phyloP scores from a whole-genome alignment of 257 asterid species.

The Echium plantagineum region DNA sequence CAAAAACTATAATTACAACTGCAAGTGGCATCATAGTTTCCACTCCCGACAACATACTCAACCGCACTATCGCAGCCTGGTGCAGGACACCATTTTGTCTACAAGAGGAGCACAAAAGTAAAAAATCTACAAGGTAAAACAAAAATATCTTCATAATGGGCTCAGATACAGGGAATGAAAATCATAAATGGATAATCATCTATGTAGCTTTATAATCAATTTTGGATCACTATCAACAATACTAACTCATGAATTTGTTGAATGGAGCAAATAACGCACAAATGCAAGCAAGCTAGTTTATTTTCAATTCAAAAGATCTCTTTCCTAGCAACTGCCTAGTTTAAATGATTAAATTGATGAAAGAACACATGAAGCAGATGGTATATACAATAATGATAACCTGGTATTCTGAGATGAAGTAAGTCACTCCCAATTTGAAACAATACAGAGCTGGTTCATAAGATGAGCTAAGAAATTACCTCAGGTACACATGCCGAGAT shows the following conservation, averaged over 20 bases:
- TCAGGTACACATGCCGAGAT: not conserved
- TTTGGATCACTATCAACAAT: not conserved
- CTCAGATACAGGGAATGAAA: not conserved
- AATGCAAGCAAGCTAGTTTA: not conserved
- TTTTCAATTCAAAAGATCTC: not conserved
- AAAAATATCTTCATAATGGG: not conserved
- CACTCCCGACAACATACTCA: conserved; percentile 71
- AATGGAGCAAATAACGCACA: not conserved
- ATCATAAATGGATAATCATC: too few relatives aligned
- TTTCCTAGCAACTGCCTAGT: not conserved
- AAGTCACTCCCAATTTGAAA: not conserved
- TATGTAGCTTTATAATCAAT: too few relatives aligned
- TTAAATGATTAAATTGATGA: too few relatives aligned
- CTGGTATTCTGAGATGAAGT: not conserved
- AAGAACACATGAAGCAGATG: not conserved
- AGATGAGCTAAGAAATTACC: not conserved
- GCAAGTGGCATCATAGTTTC: conserved; percentile 82
- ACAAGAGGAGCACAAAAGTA: conserved; percentile 8
- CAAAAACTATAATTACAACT: conserved; percentile 71
- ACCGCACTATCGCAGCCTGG: conserved; percentile 90
- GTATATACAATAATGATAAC: not conserved
- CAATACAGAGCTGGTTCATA: not conserved
- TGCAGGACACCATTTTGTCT: conserved; percentile 98
- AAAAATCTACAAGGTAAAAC: not conserved
- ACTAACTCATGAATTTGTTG: not conserved